These are phyloP conservation scores for Scheffersomyces lignicola DNA, from an alignment of 1,139 yeast genomes.

Conservation along the genomic window DNA sequence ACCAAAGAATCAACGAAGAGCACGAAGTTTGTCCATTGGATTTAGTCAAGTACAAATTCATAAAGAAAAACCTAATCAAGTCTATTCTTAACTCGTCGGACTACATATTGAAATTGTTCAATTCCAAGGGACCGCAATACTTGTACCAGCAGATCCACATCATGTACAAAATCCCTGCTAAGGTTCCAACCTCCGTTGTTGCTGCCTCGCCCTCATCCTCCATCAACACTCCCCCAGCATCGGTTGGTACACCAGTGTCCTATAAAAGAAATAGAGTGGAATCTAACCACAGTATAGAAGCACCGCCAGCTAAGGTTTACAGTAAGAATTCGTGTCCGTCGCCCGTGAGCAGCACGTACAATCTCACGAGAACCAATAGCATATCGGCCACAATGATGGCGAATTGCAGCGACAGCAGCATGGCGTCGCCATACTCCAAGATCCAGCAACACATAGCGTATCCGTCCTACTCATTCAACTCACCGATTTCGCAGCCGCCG, in stretches of 20 bases:
- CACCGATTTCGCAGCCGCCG: conserved; percentile 4
- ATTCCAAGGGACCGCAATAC: conserved; percentile 37
- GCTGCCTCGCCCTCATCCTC: conserved; percentile 11
- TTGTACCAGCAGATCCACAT: conserved; percentile 23
- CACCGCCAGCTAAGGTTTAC: conserved; percentile 6
- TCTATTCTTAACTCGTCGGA: conserved; percentile 35
- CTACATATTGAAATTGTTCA: conserved; percentile 31
- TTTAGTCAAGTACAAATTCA: conserved; percentile 23
- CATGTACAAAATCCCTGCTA: conserved; percentile 15
- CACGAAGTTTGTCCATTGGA: conserved; percentile 19
- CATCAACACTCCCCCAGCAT: conserved; percentile 13
- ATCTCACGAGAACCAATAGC: not conserved
- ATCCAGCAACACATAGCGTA: not conserved
- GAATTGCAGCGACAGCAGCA: not conserved
- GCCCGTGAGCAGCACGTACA: conserved; percentile 1
- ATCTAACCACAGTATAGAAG: conserved; percentile 12
- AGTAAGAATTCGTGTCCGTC: conserved; percentile 7
- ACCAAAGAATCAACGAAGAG: conserved; percentile 11
- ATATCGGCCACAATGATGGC: not conserved
- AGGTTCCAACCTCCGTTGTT: conserved; percentile 3
- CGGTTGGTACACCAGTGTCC: conserved; percentile 2
- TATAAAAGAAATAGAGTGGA: conserved; percentile 13
- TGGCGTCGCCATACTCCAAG: conserved; percentile 1
- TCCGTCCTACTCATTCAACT: conserved; percentile 4
- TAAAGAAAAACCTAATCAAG: conserved; percentile 32